These are phyloP conservation scores for Leucocoprinus birnbaumii DNA, from an alignment of 768 basidiomycete species.

Conservation along the genomic window DNA sequence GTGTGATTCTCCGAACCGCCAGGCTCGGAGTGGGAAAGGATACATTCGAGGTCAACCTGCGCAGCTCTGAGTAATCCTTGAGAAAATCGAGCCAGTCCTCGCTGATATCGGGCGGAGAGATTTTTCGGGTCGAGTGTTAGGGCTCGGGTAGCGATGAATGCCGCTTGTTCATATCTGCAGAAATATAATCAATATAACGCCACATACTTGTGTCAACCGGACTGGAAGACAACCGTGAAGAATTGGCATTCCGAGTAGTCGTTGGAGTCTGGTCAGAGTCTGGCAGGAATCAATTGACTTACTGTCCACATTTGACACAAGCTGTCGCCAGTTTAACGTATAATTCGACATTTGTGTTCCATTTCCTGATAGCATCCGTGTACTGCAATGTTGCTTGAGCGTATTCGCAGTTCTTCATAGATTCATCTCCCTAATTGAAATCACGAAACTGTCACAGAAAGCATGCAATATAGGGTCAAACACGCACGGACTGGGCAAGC, in stretches of 20 bases:
- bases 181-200: too few relatives aligned
- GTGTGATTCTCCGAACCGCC: slow-evolving; percentile 19
- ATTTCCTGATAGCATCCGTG: slow-evolving; percentile 29
- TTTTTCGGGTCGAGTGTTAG: slow-evolving; percentile 34
- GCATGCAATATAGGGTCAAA: not conserved
- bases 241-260: too few relatives aligned
- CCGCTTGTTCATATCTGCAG: slow-evolving; percentile 35
- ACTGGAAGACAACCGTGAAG: too few relatives aligned
- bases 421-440: slow-evolving; percentile 28
- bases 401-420: slow-evolving; percentile 27
- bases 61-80: slow-evolving; percentile 26
- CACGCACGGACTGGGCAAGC: not conserved
- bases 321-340: slow-evolving; percentile 32
- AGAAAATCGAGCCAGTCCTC: slow-evolving; percentile 37
- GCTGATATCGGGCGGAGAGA: slow-evolving; percentile 37
- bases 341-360: slow-evolving; percentile 30
- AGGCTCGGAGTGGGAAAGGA: slow-evolving; percentile 17
- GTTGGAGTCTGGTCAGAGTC: too few relatives aligned
- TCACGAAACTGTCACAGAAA: not conserved
- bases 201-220: too few relatives aligned
- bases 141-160: slow-evolving; percentile 32
- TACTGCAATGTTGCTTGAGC: slow-evolving; percentile 30
- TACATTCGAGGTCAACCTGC: slow-evolving; percentile 25
- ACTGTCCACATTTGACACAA: slow-evolving; percentile 33
- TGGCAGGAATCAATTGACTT: too few relatives aligned